Evolutionary conservation across 768 basidiomycete species (phyloP).

Genomic region (Pleurotus tuber-regium): DNA sequence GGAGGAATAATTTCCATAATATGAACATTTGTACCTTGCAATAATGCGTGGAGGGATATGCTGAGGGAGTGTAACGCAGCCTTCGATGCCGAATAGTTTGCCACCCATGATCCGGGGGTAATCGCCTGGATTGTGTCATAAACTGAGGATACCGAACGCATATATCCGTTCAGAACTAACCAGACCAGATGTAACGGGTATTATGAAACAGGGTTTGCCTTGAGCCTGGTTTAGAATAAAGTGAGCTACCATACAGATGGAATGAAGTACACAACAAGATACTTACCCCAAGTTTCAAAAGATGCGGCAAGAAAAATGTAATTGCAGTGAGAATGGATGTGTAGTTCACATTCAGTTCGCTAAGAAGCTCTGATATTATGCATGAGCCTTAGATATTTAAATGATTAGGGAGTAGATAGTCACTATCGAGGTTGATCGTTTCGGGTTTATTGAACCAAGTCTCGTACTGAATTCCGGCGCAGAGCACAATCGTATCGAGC

Average conservation of each 20-base stretch:
- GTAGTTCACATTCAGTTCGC: slow-evolving; percentile 57
- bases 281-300: slow-evolving; percentile 48
- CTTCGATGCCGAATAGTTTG: slow-evolving; percentile 53
- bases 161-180: slow-evolving; percentile 15
- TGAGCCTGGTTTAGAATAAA: slow-evolving; percentile 35
- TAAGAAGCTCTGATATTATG: slow-evolving; percentile 31
- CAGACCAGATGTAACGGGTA: slow-evolving; percentile 53
- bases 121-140: too few species aligned
- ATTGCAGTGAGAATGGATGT: slow-evolving; percentile 46
- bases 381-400: not conserved
- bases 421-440: slow-evolving; percentile 37
- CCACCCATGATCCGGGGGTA: slow-evolving; percentile 36
- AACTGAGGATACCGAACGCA: too few species aligned
- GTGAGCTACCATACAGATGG: too few species aligned
- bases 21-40: slow-evolving; percentile 47
- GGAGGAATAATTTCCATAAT: slow-evolving; percentile 60
- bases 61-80: slow-evolving; percentile 54
- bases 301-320: slow-evolving; percentile 50
- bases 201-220: slow-evolving; percentile 45
- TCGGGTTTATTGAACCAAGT: slow-evolving; percentile 40
- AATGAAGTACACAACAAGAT: not conserved
- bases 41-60: slow-evolving; percentile 43
- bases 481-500: slow-evolving; percentile 55
- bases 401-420: slow-evolving; percentile 12
- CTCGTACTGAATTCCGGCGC: slow-evolving; percentile 52